Evolutionary conservation across 306 rosid genomes (phyloP).

Genomic region (Vigna reflexopilosa): DNA sequence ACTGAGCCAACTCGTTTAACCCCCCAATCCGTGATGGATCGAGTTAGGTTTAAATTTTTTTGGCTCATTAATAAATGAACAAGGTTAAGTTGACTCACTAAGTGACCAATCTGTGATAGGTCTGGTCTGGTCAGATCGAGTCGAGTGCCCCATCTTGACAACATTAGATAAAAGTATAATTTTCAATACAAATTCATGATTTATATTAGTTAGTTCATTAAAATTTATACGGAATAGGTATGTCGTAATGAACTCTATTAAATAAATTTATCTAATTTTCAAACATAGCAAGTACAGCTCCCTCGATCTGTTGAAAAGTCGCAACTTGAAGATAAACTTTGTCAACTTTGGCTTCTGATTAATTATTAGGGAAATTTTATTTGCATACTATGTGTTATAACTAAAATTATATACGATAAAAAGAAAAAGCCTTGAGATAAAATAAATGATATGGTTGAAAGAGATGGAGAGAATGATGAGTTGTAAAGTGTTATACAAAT

Average conservation of each 20-base stretch:
- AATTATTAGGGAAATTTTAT: not conserved
- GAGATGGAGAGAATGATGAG: not conserved
- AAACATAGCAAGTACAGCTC: not conserved
- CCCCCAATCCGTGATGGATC: too few relatives aligned
- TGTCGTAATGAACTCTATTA: not conserved
- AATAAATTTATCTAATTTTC: not conserved
- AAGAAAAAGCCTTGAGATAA: not conserved
- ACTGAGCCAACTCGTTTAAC: too few relatives aligned
- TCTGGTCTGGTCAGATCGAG: too few relatives aligned
- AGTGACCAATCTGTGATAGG: too few relatives aligned
- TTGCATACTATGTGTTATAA: not conserved
- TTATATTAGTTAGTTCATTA: not conserved
- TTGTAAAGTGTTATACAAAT: not conserved
- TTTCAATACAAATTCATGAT: not conserved
- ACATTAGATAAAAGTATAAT: not conserved
- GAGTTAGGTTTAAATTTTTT: too few relatives aligned
- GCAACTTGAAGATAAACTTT: not conserved
- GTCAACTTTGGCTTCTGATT: not conserved
- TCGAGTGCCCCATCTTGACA: too few relatives aligned
- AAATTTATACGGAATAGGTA: not conserved
- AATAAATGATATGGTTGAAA: not conserved
- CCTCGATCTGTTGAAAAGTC: not conserved
- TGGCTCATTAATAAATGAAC: too few relatives aligned
- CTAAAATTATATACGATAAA: not conserved
- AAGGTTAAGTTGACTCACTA: too few relatives aligned